These are phyloP conservation scores for Toxicodendron radicans DNA, from an alignment of 345 rosid species.

Conservation along the genomic window DNA sequence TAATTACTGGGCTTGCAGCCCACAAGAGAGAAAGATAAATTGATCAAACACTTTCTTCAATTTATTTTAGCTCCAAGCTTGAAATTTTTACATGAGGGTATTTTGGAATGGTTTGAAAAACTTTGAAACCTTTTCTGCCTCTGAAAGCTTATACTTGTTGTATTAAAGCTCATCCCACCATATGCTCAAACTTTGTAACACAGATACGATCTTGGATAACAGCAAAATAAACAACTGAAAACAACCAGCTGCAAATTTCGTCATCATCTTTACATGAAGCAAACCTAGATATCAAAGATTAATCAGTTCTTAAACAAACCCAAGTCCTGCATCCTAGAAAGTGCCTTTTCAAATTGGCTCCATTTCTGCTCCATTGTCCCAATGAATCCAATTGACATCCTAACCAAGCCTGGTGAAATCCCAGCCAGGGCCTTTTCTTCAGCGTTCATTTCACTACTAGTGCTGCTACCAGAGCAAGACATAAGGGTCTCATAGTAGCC, in stretches of 20 bases:
- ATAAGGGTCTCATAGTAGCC: conserved; percentile 92
- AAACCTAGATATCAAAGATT: background rate
- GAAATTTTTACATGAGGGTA: too few relatives aligned
- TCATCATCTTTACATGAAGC: background rate
- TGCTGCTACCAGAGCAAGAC: conserved; percentile 96
- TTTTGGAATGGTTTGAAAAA: too few relatives aligned
- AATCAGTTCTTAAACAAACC: conserved; percentile 24
- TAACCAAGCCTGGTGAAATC: conserved; percentile 82
- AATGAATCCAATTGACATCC: conserved; percentile 85
- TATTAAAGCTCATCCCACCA: too few relatives aligned
- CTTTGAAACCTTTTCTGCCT: too few relatives aligned
- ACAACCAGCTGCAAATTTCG: background rate
- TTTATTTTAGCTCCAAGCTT: too few relatives aligned
- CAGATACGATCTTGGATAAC: background rate
- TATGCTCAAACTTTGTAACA: background rate
- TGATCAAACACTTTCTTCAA: too few relatives aligned
- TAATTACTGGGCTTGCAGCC: too few relatives aligned
- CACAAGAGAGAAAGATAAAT: too few relatives aligned
- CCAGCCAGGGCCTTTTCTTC: conserved; percentile 81
- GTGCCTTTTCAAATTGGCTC: conserved; percentile 82
- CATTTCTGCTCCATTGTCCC: conserved; percentile 95
- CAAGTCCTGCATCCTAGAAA: conserved; percentile 51
- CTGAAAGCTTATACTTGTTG: too few relatives aligned
- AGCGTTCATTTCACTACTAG: conserved; percentile 73
- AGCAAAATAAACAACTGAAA: background rate